Conservation (phyloP, 2,329 filamentous ascomycete genomes). For the Magnaporthiopsis incrustans region DNA sequence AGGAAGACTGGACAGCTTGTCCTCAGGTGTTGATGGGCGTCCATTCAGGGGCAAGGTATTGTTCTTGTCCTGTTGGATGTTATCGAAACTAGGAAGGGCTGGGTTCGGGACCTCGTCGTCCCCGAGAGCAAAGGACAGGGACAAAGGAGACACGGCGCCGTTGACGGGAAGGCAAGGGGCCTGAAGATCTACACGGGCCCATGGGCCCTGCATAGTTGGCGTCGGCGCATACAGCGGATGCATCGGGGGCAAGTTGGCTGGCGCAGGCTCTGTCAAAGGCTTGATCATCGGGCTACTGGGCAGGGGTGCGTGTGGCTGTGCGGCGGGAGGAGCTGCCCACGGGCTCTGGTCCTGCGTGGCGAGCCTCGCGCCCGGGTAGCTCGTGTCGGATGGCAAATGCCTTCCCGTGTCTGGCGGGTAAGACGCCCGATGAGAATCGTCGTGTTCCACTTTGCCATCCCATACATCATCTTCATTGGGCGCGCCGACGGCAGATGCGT, state of each 20-base stretch:
- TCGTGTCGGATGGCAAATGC: background rate
- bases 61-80: background rate
- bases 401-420: background rate
- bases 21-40: conserved; percentile 20
- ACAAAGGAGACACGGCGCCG: background rate
- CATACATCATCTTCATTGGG: background rate
- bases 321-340: conserved; percentile 8
- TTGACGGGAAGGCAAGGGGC: background rate
- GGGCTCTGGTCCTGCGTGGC: conserved; percentile 16
- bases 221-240: background rate
- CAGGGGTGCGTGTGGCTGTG: background rate
- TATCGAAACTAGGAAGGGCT: background rate
- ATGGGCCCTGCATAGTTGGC: conserved; percentile 2
- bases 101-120: conserved; percentile 3
- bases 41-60: background rate
- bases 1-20: conserved; percentile 21
- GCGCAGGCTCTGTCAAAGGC: background rate
- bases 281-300: background rate
- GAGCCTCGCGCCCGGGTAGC: conserved; percentile 4
- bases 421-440: background rate
- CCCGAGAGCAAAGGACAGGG: background rate
- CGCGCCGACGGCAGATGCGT: background rate
- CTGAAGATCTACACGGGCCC: background rate
- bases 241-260: background rate
- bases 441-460: background rate